Conservation (phyloP, 164 flowering plant species). For the Sedum album region DNA sequence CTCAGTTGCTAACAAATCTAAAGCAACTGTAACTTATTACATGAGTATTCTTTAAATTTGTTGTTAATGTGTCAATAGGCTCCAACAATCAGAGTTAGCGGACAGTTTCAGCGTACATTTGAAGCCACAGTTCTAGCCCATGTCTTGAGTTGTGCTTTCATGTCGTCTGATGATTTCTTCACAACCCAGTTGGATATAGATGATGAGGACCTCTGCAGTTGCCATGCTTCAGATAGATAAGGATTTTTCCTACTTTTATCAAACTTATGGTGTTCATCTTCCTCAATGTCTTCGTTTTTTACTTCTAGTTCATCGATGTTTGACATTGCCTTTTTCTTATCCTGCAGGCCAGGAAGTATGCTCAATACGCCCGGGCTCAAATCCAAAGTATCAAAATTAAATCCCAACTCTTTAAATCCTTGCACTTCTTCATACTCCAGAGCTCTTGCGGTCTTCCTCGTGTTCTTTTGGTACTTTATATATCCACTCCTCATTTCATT, state of each 20-base stretch:
- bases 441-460: conserved; percentile 36
- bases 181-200: conserved; percentile 30
- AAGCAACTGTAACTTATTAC: no score
- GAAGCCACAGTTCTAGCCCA: conserved; percentile 90
- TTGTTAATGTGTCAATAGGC: not conserved
- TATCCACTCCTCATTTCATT: conserved; percentile 17
- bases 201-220: conserved; percentile 25
- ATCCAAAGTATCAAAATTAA: conserved; percentile 33
- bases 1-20: no score
- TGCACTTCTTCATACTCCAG: conserved; percentile 48
- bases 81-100: not conserved
- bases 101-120: conserved; percentile 27
- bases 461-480: conserved; percentile 15
- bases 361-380: conserved; percentile 28
- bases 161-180: conserved; percentile 33
- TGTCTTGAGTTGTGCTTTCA: conserved; percentile 66
- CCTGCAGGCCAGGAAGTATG: conserved; percentile 52
- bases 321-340: conserved; percentile 12
- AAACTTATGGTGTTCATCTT: not conserved
- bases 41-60: not conserved
- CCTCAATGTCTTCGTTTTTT: not conserved
- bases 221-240: conserved; percentile 61
- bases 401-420: conserved; percentile 61
- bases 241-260: conserved; percentile 21
- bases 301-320: conserved; percentile 8